Base-by-base conservation (phyloP, 768 basidiomycete genomes). In the Nidularia pulvinata region DNA sequence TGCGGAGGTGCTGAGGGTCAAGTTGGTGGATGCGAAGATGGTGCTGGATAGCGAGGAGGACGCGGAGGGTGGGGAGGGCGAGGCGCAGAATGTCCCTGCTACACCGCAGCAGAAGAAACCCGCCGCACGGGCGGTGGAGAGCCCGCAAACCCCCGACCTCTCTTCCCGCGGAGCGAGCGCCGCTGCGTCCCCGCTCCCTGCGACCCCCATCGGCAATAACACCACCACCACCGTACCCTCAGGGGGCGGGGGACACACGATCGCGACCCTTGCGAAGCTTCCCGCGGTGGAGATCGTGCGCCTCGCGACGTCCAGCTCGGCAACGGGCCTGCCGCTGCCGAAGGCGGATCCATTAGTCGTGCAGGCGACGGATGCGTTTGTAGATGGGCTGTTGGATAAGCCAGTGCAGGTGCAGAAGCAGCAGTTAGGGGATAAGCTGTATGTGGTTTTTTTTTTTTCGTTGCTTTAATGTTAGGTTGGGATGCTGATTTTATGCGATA, bases 21-120 rank as follows among this genome's bases (percentile, higher is more conserved):
- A 95, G 72, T 73, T 95, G 16, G 80, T 80, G 1, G 93, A 94
- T 59, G 94, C 94, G 13, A 90, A 88, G 72, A 74, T 81, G 61
- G 88, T 96, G 19, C 68, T 96, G 54, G 90, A 93, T 42, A 86
- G 83, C 56, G 84, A 85, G 6, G 88, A 86, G 30, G 84, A 69
- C 10, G 19, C 19, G 19, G 82, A 82, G 13, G 79, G 76, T 9
- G 78, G 74, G 51, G 62, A 68, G 33, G 63, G 65, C 56, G 63
- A 60, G 22, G 58, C 62, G 53, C 60, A 67, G 5, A 45, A 55
- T 33, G 25, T 53, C 30, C 64, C 69, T 19, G 68, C 66, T 14
- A 91, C 89, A 4, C 90, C 90, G 1, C 83, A 86, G 59, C 74
- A 81, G 16, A 85, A 80, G 77, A 87, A 82, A 67, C 70, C 65